Conservation (phyloP, 176 grass and related monocot genomes). For the Triticum turgidum region DNA sequence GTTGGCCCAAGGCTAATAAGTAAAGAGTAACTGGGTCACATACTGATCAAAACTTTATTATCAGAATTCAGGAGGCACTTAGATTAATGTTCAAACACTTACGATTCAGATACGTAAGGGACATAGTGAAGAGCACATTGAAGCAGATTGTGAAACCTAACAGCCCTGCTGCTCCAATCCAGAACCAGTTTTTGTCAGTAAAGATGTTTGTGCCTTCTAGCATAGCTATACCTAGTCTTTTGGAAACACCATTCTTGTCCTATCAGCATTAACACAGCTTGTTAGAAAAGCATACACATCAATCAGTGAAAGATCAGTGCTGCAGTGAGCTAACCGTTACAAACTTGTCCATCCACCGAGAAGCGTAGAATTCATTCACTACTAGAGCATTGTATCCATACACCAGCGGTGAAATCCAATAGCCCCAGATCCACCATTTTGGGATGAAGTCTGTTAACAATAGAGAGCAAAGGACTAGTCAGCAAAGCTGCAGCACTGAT, state of each 20-base stretch:
- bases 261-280: constrained; percentile 27
- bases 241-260: constrained; percentile 50
- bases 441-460: constrained; percentile 68
- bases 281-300: constrained; percentile 16
- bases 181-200: constrained; percentile 81
- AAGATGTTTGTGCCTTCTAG: constrained; percentile 70
- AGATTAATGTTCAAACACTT: constrained; percentile 32
- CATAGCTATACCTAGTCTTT: constrained; percentile 57
- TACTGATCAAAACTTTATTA: constrained; percentile 4
- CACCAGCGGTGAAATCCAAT: constrained; percentile 88
- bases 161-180: constrained; percentile 83
- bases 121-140: constrained; percentile 93
- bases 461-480: constrained; percentile 16
- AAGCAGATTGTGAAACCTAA: constrained; percentile 93
- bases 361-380: constrained; percentile 90
- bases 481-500: constrained; percentile 9
- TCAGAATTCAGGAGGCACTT: background rate
- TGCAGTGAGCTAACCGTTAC: constrained; percentile 40
- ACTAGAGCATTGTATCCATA: constrained; percentile 90
- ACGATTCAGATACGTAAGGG: constrained; percentile 86
- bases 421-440: constrained; percentile 98
- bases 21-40: constrained; percentile 24
- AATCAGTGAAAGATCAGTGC: background rate
- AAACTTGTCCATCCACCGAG: constrained; percentile 84
- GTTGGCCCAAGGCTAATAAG: constrained; percentile 77